Evolutionary conservation across 2,329 filamentous ascomycete species (phyloP).

Genomic region (Pestalotiopsis sp.): DNA sequence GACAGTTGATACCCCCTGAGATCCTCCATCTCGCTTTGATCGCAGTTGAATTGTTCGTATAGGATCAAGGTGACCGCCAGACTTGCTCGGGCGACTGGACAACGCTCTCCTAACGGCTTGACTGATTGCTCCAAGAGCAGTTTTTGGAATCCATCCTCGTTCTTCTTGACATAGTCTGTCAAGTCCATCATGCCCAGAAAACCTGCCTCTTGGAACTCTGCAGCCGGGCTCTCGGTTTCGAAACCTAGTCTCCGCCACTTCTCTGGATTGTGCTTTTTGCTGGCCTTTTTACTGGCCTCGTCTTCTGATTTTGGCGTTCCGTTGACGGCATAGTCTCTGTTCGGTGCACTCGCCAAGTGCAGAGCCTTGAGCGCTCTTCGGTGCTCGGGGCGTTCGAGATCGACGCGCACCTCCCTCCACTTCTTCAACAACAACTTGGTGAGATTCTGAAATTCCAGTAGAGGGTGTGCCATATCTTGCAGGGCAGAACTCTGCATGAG

Average conservation of each 20-base stretch:
- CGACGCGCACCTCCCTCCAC: constrained; percentile 84
- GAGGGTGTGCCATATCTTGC: constrained; percentile 85
- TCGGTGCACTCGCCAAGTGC: constrained; percentile 78
- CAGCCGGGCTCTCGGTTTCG: constrained; percentile 82
- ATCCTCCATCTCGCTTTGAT: constrained; percentile 80
- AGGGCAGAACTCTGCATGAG: constrained; percentile 94
- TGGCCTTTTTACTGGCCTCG: constrained; percentile 58
- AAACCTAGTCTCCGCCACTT: constrained; percentile 95
- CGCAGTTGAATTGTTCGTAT: constrained; percentile 95
- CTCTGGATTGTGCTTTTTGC: constrained; percentile 77
- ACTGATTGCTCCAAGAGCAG: constrained; percentile 86
- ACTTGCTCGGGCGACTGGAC: constrained; percentile 85
- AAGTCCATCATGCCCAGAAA: constrained; percentile 98
- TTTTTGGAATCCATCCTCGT: constrained; percentile 92
- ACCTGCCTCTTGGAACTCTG: constrained; percentile 83
- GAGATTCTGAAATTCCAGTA: constrained; percentile 90
- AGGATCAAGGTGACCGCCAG: constrained; percentile 84
- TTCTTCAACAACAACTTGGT: constrained; percentile 86
- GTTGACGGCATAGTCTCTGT: constrained; percentile 28
- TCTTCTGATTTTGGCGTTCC: constrained; percentile 38
- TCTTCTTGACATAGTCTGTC: constrained; percentile 88
- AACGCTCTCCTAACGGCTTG: constrained; percentile 71
- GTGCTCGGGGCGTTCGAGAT: constrained; percentile 87
- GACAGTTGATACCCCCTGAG: constrained; percentile 73
- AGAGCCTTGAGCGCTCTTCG: constrained; percentile 83